Percentiles rank a stretch among this genome's conserved stretches.
phyloP scores from a whole-genome alignment of 2,329 filamentous ascomycete species.

The Lizonia empirigonia region DNA sequence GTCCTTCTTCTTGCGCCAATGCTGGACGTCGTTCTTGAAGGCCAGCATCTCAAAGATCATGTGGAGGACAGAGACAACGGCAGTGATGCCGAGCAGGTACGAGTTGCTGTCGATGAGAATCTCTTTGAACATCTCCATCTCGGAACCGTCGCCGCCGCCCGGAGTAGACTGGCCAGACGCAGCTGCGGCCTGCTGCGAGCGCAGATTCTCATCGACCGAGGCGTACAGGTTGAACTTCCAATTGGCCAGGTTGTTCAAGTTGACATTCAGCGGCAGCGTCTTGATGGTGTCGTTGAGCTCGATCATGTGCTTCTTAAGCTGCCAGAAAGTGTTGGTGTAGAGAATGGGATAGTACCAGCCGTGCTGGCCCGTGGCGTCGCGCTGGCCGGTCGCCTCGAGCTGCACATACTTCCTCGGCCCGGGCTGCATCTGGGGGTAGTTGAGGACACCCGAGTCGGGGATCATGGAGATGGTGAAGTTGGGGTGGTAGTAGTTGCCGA shows the following conservation, averaged over 20 bases:
- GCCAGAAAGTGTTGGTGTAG: slow-evolving; percentile 97
- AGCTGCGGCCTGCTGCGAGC: slow-evolving; percentile 78
- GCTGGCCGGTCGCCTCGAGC: slow-evolving; percentile 78
- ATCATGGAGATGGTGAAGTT: slow-evolving; percentile 91
- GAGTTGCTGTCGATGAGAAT: slow-evolving; percentile 93
- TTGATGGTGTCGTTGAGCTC: slow-evolving; percentile 88
- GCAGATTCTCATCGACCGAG: slow-evolving; percentile 84
- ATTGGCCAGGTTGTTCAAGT: slow-evolving; percentile 76
- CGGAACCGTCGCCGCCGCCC: slow-evolving; percentile 83
- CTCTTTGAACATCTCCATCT: slow-evolving; percentile 97
- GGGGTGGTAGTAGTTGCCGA: slow-evolving; percentile 90
- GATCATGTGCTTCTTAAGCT: slow-evolving; percentile 88
- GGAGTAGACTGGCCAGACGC: slow-evolving; percentile 72
- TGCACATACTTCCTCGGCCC: slow-evolving; percentile 78
- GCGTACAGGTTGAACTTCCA: slow-evolving; percentile 92
- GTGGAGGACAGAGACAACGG: slow-evolving; percentile 83
- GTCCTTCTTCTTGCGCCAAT: slow-evolving; percentile 99
- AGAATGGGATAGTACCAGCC: slow-evolving; percentile 92
- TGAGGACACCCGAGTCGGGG: slow-evolving; percentile 74
- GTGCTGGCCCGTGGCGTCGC: slow-evolving; percentile 84
- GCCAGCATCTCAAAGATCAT: slow-evolving; percentile 95
- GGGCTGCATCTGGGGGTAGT: slow-evolving; percentile 70
- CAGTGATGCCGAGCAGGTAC: slow-evolving; percentile 84
- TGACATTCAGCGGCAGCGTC: slow-evolving; percentile 79
- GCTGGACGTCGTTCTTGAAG: slow-evolving; percentile 95